These are phyloP conservation scores for Amaranthus tricolor DNA, from an alignment of 179 eudicot genomes.

Conservation along the genomic window DNA sequence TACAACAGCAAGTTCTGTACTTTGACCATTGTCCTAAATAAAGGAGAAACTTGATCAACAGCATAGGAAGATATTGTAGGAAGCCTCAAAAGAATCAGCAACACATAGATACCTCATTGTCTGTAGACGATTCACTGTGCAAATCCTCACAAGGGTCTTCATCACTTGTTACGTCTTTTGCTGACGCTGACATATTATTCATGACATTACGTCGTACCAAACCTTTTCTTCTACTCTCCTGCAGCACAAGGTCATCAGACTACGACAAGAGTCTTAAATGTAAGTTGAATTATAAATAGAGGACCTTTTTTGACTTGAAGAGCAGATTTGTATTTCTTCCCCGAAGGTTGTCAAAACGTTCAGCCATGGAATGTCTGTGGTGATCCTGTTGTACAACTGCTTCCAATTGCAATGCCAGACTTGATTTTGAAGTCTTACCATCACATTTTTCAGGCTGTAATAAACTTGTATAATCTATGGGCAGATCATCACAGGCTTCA, in stretches of 20 bases:
- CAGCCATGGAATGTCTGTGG: conserved; percentile 40
- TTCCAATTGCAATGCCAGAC: conserved; percentile 19
- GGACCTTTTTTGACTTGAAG: conserved; percentile 38
- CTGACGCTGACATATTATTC: conserved; percentile 28
- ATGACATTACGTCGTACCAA: conserved; percentile 19
- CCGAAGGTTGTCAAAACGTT: conserved; percentile 55
- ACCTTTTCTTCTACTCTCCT: conserved; percentile 40
- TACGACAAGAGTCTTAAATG: conserved; percentile 8
- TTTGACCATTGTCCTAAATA: conserved; percentile 39
- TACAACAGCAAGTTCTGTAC: conserved; percentile 28
- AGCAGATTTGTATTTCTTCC: conserved; percentile 31
- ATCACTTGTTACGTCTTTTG: conserved; percentile 26
- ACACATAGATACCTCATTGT: conserved; percentile 49
- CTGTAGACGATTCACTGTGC: conserved; percentile 51
- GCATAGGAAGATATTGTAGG: background rate
- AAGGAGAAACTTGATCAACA: conserved; percentile 14
- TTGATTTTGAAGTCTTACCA: conserved; percentile 15
- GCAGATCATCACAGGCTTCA: conserved; percentile 27
- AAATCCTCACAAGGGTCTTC: conserved; percentile 48
- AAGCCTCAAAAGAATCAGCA: background rate
- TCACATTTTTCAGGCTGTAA: conserved; percentile 14
- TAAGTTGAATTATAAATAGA: background rate
- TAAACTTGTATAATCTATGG: conserved; percentile 11
- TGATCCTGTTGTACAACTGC: conserved; percentile 18
- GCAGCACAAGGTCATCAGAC: conserved; percentile 18